Evolutionary conservation across 2,329 filamentous ascomycete species (phyloP), one percentile per base, ranked within the genome.

Genomic region (Neonectria magnoliae): DNA sequence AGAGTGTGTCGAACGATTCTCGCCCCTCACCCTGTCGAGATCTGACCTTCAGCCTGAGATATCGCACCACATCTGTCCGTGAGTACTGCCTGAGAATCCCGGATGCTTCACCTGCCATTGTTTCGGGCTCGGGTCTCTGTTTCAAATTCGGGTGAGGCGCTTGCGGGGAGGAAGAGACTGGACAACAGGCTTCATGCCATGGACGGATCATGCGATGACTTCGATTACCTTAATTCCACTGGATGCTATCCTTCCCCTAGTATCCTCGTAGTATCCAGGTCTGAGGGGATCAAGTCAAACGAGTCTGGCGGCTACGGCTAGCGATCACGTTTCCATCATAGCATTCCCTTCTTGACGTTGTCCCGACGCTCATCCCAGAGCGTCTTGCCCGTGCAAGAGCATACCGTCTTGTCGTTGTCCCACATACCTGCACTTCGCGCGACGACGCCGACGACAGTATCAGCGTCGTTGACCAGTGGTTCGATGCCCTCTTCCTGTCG

Each of bases 381-480:
- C 61, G 94, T 98, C 88, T 98, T 98, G 4, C 96, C 96, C 41
- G 94, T 97, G 80, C 96, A 99, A 52, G 94, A 97, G 79, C 96
- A 99, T 6, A 99, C 95, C 50, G 93, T 97, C 86, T 98, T 99
- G 78, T 98, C 93, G 74, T 99, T 97, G 79, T 98, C 95, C 96
- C 96, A 99, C 66, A 97, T 91, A n/a, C 96, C 96, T 16, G 96
- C 95, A 79, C 94, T 98, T 76, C 96, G 86, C 53, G 96, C 96
- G 81, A 99, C 93, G 56, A 99, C 94, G 9, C 96, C 96, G 2
- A 97, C 93, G 55, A 98, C 83, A 20, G 94, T 97, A 77, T 97
- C 89, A 60, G 90, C 86, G 76, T 97, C 93, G 71, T 97, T 94
- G 73, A 85, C 84, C 71, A 90, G 81, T 75, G 87, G 84, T 60